Base-by-base conservation (phyloP, 306 rosid genomes). In the Dalbergia oliveri region DNA sequence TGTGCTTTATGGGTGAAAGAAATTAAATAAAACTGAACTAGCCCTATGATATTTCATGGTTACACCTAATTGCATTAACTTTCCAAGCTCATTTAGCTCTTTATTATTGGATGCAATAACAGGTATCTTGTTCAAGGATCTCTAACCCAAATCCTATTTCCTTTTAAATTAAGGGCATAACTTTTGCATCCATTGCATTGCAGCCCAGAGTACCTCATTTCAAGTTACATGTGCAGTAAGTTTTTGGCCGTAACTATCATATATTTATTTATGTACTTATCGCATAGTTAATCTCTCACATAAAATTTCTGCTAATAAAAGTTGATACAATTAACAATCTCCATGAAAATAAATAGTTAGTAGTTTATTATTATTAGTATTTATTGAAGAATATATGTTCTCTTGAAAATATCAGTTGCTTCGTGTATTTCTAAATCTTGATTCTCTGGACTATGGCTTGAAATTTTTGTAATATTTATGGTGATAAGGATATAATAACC, bases 191-290 rank as follows among this genome's bases (percentile, higher is more conserved):
- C 51, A 74, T 86, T 16, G 67, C 76, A 21, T 21, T 21, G 23
- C n/a, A 21, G 1, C 23, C 23, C 0, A 1, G n/a, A 21, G 23
- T n/a, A 39, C 68, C 87, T 50, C 79, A n/a, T 74, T 91, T 57
- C 92, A 62, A 69, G 87, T 89, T 86, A 71, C 85, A 37, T 87
- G 97, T 51, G 84, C 88, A 26, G 1, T 21, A n/a, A n/a, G n/a
- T n/a, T n/a, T n/a, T n/a, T n/a, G n/a, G n/a, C n/a, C n/a, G n/a
- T n/a, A n/a, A n/a, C n/a, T n/a, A n/a, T n/a, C n/a, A n/a, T n/a
- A n/a, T n/a, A n/a, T n/a, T n/a, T n/a, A n/a, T n/a, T n/a, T n/a
- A n/a, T n/a, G n/a, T n/a, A n/a, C n/a, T n/a, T n/a, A n/a, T n/a
- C n/a, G n/a, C n/a, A n/a, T n/a, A n/a, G n/a, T n/a, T n/a, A n/a